A percentile compares a stretch with the other conserved stretches of the same genome.
These are phyloP conservation scores for Spencermartinsiella ligniputridi DNA, from an alignment of 1,139 yeast genomes.

Conservation along the genomic window DNA sequence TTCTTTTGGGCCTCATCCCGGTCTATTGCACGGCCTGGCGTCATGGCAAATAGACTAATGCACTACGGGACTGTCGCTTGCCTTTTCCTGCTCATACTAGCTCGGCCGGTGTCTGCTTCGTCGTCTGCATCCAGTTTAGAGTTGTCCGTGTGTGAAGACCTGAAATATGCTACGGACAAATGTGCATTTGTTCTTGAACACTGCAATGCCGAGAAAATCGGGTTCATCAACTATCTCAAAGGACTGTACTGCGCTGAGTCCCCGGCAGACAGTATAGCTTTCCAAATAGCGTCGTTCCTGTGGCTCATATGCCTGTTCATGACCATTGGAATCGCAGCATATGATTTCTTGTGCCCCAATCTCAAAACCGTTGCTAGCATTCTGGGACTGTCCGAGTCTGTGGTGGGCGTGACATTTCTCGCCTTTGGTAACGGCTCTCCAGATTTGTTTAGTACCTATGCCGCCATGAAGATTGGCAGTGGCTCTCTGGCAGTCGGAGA, in stretches of 20 bases:
- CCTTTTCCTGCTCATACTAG: no score
- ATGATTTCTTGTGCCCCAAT: conserved; percentile 73
- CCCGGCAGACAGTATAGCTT: conserved; percentile 9
- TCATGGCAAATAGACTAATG: no score
- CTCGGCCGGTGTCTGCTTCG: no score
- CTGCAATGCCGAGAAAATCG: conserved; percentile 29
- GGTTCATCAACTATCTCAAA: conserved; percentile 31
- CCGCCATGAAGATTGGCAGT: conserved; percentile 66
- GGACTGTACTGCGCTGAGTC: conserved; percentile 31
- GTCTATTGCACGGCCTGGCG: no score
- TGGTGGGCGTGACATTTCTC: conserved; percentile 81
- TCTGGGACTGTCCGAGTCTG: conserved; percentile 64
- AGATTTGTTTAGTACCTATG: conserved; percentile 78
- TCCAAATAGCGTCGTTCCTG: conserved; percentile 14
- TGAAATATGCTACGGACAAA: conserved; percentile 24
- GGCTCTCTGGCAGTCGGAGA: conserved; percentile 84
- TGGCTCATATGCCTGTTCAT: conserved; percentile 48
- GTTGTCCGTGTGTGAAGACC: conserved; percentile 15
- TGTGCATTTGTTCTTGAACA: conserved; percentile 32
- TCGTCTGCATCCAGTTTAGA: no score
- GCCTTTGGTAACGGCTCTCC: conserved; percentile 95
- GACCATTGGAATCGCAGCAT: conserved; percentile 67
- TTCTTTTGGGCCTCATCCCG: no score
- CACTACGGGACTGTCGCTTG: no score
- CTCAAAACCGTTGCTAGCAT: conserved; percentile 55